A percentile compares a stretch with the other conserved stretches of the same genome.
These are phyloP conservation scores for Cryptosporidium bovis DNA, from an alignment of 169 alveolate genomes.

Conservation along the genomic window DNA sequence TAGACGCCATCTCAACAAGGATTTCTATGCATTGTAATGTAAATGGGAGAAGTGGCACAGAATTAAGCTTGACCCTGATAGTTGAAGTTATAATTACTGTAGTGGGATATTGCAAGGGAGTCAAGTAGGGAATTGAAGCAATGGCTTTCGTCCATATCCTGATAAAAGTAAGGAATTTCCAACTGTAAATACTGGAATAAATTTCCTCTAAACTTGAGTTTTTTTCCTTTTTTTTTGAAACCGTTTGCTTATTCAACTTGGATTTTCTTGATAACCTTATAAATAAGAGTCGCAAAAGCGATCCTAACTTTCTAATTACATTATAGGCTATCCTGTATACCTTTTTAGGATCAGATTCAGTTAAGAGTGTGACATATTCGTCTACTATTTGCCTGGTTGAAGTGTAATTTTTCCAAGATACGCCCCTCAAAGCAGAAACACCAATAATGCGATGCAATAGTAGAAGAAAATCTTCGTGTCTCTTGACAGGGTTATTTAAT, in stretches of 20 bases:
- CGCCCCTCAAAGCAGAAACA: conserved; percentile 59
- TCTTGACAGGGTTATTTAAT: conserved; percentile 16
- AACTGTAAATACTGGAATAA: conserved; percentile 18
- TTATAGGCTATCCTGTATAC: conserved; percentile 57
- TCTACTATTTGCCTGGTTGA: conserved; percentile 16
- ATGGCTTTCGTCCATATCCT: conserved; percentile 51
- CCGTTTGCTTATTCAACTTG: background rate
- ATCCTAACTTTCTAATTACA: conserved; percentile 42
- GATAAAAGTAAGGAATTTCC: conserved; percentile 36
- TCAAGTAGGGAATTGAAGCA: conserved; percentile 13
- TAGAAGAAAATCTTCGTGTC: conserved; percentile 62
- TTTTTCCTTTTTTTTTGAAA: conserved; percentile 8
- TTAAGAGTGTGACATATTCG: conserved; percentile 18
- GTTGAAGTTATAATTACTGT: conserved; percentile 15
- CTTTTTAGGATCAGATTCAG: conserved; percentile 10
- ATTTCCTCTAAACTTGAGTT: conserved; percentile 20
- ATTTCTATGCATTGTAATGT: conserved; percentile 14
- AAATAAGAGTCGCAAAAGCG: conserved; percentile 33
- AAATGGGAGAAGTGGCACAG: conserved; percentile 44
- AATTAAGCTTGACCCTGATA: conserved; percentile 19
- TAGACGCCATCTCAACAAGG: conserved; percentile 22
- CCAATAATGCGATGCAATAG: conserved; percentile 59
- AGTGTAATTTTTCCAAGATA: conserved; percentile 57
- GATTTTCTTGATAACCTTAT: conserved; percentile 24
- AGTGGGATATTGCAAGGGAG: conserved; percentile 61